These are phyloP conservation scores for Pythium insidiosum DNA, from an alignment of 352 stramenopile genomes.

Conservation along the genomic window DNA sequence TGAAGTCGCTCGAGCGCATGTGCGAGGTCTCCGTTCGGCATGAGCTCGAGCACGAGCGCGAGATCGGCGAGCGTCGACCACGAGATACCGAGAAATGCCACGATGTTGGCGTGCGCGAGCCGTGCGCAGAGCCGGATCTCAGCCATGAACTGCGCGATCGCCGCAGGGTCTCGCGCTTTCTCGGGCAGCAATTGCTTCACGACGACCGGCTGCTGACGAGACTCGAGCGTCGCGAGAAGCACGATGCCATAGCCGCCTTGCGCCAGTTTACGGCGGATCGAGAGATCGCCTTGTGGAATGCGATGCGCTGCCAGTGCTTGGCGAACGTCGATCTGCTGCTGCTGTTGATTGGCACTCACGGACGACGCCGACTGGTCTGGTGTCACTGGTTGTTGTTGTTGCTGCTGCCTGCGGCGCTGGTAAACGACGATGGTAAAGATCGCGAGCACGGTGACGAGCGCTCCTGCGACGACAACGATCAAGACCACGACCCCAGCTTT, in stretches of 20 bases:
- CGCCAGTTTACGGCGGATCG: constrained; percentile 22
- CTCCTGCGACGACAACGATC: not conserved
- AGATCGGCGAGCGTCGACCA: constrained; percentile 38
- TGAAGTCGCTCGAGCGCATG: too few relatives aligned
- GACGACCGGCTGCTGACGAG: constrained; percentile 21
- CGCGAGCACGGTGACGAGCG: not conserved
- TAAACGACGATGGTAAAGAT: not conserved
- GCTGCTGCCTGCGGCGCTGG: not conserved
- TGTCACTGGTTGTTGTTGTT: not conserved
- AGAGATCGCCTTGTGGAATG: constrained; percentile 36
- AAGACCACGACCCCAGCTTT: not conserved
- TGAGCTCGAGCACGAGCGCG: constrained; percentile 38
- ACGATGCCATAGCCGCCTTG: constrained; percentile 54
- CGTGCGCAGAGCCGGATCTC: constrained; percentile 43
- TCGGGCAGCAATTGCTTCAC: constrained; percentile 43
- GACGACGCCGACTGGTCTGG: constrained; percentile 4
- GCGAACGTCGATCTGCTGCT: constrained; percentile 37
- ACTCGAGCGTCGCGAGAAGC: constrained; percentile 23
- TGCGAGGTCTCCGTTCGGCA: constrained; percentile 33
- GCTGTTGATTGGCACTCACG: constrained; percentile 24
- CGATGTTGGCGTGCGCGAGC: constrained; percentile 40
- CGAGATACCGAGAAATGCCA: constrained; percentile 32
- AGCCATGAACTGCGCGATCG: constrained; percentile 33
- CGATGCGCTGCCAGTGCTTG: too few relatives aligned
- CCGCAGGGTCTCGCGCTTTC: constrained; percentile 28